A percentile compares a stretch with the other conserved stretches of the same genome.
Conservation (phyloP, 805 yeast genomes). For the Saccharomycopsis javanensis region DNA sequence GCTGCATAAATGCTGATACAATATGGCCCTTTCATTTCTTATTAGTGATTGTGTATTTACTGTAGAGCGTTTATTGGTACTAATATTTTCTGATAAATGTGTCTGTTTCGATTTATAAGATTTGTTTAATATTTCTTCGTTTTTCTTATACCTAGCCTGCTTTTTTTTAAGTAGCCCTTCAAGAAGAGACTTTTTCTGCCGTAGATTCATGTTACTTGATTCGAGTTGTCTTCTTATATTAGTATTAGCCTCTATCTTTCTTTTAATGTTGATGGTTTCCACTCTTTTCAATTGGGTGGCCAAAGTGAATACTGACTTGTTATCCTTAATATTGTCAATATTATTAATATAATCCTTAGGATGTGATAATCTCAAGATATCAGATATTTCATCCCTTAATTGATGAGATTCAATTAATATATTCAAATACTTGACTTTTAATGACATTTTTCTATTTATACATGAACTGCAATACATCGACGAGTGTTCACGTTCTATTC, state of each 20-base stretch:
- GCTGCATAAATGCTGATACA: not conserved
- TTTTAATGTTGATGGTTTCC: not conserved
- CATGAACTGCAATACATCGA: slow-evolving; percentile 12
- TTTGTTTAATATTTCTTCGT: not conserved
- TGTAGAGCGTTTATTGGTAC: not conserved
- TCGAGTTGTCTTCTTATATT: not conserved
- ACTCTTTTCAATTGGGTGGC: not conserved
- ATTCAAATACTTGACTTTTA: slow-evolving; percentile 6
- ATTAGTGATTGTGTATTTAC: not conserved
- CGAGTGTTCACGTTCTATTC: not conserved
- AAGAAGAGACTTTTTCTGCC: not conserved
- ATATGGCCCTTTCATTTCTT: not conserved
- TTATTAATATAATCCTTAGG: not conserved
- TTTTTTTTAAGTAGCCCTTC: slow-evolving; percentile 3
- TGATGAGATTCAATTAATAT: not conserved
- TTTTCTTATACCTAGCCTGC: not conserved
- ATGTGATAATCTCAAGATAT: not conserved
- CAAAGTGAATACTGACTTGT: not conserved
- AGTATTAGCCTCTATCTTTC: not conserved
- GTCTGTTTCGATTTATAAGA: not conserved
- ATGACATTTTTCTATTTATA: not conserved
- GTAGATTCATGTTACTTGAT: not conserved
- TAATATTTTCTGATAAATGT: not conserved
- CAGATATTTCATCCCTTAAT: not conserved
- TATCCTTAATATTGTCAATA: not conserved